These are phyloP conservation scores for Wickerhamomyces chambardii DNA, from an alignment of 805 yeast species.

Conservation along the genomic window DNA sequence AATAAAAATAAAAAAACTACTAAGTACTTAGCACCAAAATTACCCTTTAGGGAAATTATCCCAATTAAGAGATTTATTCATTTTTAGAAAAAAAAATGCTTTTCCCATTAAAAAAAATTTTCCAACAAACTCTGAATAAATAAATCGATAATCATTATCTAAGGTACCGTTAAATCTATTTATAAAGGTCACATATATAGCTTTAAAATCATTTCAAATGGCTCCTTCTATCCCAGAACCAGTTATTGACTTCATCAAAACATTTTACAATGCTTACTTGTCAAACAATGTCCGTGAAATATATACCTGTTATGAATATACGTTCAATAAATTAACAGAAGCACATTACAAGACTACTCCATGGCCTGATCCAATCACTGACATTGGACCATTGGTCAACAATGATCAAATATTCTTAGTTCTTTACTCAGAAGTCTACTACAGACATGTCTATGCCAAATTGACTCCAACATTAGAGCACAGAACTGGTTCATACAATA, in stretches of 20 bases:
- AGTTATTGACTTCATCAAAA: constrained; percentile 30
- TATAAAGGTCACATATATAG: no score
- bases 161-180: no score
- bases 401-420: constrained; percentile 35
- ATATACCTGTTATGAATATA: constrained; percentile 34
- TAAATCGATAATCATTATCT: no score
- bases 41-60: no score
- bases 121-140: no score
- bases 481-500: constrained; percentile 36
- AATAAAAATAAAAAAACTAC: no score
- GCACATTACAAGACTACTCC: constrained; percentile 29
- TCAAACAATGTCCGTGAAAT: constrained; percentile 34
- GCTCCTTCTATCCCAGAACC: constrained; percentile 30
- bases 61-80: no score
- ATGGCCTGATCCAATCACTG: constrained; percentile 37
- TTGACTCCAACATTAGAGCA: constrained; percentile 33
- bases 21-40: no score
- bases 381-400: constrained; percentile 32
- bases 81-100: no score
- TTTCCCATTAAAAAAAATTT: no score
- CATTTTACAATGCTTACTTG: constrained; percentile 31
- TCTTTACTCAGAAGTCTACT: constrained; percentile 39
- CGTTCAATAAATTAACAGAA: constrained; percentile 36
- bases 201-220: no score
- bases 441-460: constrained; percentile 38